phyloP scores from a whole-genome alignment of 352 stramenopile genomes.

The Globisporangium ultimum region DNA sequence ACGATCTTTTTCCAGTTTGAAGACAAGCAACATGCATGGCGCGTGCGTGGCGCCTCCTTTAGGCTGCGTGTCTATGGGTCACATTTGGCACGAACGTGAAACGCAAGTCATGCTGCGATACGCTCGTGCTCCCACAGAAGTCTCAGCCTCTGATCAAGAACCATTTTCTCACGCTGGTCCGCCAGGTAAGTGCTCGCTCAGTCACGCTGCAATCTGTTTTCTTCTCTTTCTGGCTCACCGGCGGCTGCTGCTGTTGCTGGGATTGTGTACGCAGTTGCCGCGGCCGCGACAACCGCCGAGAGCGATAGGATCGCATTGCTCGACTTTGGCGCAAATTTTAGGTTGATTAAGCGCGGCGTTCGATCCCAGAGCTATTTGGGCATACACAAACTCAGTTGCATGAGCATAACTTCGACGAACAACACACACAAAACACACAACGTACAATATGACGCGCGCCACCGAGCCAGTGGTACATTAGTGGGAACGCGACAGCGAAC shows the following conservation, averaged over 20 bases:
- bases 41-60: no score
- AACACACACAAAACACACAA: not conserved
- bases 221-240: not conserved
- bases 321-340: constrained; percentile 18
- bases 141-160: no score
- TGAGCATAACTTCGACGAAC: not conserved
- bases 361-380: constrained; percentile 65
- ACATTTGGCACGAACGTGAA: no score
- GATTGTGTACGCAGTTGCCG: not conserved
- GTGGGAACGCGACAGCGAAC: constrained; percentile 85
- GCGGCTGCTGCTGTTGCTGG: not conserved
- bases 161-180: no score
- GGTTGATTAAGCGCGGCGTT: constrained; percentile 55
- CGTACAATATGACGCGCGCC: constrained; percentile 62
- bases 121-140: no score
- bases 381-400: no score
- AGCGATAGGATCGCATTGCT: constrained; percentile 21
- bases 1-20: no score
- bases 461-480: constrained; percentile 90
- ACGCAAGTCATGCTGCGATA: no score
- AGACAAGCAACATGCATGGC: no score
- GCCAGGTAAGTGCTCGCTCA: no score
- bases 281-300: constrained; percentile 15
- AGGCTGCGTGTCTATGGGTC: no score
- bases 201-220: not conserved